Evolutionary conservation across 2,329 filamentous ascomycete species (phyloP).

Genomic region (Shiraia bambusicola): DNA sequence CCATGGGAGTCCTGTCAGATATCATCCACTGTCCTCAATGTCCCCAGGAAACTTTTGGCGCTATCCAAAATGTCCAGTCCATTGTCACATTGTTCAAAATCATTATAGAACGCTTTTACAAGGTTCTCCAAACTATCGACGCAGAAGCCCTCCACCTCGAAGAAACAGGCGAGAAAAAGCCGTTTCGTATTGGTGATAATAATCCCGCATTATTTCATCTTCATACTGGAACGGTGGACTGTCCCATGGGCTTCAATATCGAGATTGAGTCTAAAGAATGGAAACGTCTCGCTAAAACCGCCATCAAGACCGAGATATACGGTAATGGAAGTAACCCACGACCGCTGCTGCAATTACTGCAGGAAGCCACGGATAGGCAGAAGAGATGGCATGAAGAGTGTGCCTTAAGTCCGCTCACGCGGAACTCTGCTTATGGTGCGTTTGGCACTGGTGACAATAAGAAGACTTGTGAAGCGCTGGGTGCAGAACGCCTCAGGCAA

Average conservation of each 20-base stretch:
- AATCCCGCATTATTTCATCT: constrained; percentile 42
- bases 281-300: constrained; percentile 47
- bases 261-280: constrained; percentile 49
- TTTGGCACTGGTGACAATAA: constrained; percentile 4
- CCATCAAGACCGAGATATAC: constrained; percentile 48
- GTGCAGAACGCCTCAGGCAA: constrained; percentile 14
- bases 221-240: constrained; percentile 47
- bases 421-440: constrained; percentile 20
- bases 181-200: constrained; percentile 49
- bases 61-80: constrained; percentile 50
- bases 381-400: constrained; percentile 42
- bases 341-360: constrained; percentile 40
- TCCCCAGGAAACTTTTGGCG: constrained; percentile 45
- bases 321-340: constrained; percentile 37
- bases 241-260: constrained; percentile 48
- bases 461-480: constrained; percentile 18
- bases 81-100: constrained; percentile 46
- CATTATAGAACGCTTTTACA: constrained; percentile 46
- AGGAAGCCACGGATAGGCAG: constrained; percentile 47
- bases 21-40: constrained; percentile 48
- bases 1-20: constrained; percentile 43
- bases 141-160: constrained; percentile 41
- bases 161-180: constrained; percentile 39
- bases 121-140: constrained; percentile 45
- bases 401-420: constrained; percentile 18